Evolutionary conservation across 495 filamentous ascomycete species (phyloP).

Genomic region (Tuber melanosporum): DNA sequence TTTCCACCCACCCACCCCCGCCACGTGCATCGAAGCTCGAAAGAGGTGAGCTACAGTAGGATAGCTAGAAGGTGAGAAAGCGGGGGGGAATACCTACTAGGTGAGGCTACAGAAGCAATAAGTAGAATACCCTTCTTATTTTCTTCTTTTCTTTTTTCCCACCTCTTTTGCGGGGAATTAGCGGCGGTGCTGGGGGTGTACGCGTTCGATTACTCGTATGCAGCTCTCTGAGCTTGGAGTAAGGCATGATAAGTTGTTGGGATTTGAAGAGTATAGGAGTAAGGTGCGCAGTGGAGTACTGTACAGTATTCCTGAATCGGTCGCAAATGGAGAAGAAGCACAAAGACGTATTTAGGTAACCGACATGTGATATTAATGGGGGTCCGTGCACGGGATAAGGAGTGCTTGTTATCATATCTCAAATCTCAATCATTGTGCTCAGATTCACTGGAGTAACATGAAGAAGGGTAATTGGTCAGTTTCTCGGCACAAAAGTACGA

Average conservation of each 20-base stretch:
- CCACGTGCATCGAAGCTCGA: neutral
- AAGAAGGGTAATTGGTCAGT: too few species aligned
- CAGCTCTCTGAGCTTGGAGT: neutral
- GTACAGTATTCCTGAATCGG: neutral
- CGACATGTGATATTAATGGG: neutral
- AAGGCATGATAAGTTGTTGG: neutral
- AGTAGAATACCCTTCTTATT: neutral
- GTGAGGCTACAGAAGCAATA: neutral
- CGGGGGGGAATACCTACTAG: too few species aligned
- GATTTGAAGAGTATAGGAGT: too few species aligned
- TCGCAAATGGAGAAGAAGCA: neutral
- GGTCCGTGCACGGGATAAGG: neutral
- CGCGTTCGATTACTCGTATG: neutral
- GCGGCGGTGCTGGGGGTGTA: neutral
- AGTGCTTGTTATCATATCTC: too few species aligned
- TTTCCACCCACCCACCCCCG: neutral
- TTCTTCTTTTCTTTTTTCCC: neutral
- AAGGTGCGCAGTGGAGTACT: neutral
- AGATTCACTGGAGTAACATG: too few species aligned
- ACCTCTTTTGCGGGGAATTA: neutral
- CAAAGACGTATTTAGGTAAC: too few species aligned
- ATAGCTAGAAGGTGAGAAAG: too few species aligned
- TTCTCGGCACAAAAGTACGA: too few species aligned
- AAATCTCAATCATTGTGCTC: too few species aligned
- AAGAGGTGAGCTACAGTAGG: neutral